Conservation (phyloP, 2,329 filamentous ascomycete species). For the Botryotinia calthae region DNA sequence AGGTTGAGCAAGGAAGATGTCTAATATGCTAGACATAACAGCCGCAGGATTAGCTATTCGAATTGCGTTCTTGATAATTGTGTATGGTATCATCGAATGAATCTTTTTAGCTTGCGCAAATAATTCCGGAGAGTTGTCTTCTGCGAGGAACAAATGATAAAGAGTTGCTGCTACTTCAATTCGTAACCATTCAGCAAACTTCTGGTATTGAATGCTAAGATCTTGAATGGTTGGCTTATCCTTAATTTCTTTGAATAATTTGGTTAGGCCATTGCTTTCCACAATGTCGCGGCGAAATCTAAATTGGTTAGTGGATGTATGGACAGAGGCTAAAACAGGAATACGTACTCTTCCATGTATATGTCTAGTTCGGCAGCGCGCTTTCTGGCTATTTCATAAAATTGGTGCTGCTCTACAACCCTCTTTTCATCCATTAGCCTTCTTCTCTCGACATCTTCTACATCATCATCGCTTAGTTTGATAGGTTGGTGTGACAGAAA, state of each 20-base stretch:
- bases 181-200: constrained; percentile 96
- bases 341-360: constrained; percentile 87
- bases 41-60: constrained; percentile 93
- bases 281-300: constrained; percentile 66
- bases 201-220: constrained; percentile 91
- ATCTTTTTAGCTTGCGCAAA: constrained; percentile 94
- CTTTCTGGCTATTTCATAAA: constrained; percentile 92
- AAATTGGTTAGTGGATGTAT: constrained; percentile 23
- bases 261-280: constrained; percentile 80
- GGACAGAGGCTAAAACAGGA: background rate
- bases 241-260: constrained; percentile 88
- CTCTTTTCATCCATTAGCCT: constrained; percentile 84
- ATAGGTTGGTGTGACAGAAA: constrained; percentile 77
- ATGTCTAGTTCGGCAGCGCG: constrained; percentile 90
- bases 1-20: constrained; percentile 93
- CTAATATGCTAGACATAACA: constrained; percentile 93
- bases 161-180: constrained; percentile 96
- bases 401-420: constrained; percentile 86
- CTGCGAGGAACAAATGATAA: constrained; percentile 94
- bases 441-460: constrained; percentile 73
- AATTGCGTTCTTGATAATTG: constrained; percentile 92
- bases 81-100: constrained; percentile 91
- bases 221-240: constrained; percentile 85
- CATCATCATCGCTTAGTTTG: constrained; percentile 75
- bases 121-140: constrained; percentile 95